Evolutionary conservation across 768 basidiomycete species (phyloP).

Genomic region (Tubosaeta sp.): DNA sequence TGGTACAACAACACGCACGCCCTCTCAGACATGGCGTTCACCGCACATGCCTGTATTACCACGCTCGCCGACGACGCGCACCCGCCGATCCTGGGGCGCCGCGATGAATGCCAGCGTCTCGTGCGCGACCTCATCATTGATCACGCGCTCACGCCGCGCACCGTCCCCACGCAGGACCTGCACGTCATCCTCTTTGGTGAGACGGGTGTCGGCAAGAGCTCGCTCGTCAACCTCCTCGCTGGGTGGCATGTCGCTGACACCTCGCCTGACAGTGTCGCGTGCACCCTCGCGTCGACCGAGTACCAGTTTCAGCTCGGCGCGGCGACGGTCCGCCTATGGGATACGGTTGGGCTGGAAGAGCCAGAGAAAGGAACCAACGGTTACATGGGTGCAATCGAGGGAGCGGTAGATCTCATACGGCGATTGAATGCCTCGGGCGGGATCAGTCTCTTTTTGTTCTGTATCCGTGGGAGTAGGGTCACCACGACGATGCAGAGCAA

Average conservation of each 20-base stretch:
- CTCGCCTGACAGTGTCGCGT: constrained; percentile 29
- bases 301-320: constrained; percentile 25
- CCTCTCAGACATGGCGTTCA: constrained; percentile 15
- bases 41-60: constrained; percentile 23
- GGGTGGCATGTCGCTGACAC: constrained; percentile 25
- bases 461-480: constrained; percentile 28
- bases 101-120: constrained; percentile 20
- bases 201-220: constrained; percentile 34
- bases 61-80: constrained; percentile 17
- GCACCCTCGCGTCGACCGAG: constrained; percentile 27
- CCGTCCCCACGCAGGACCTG: constrained; percentile 14
- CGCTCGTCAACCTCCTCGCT: constrained; percentile 36
- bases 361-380: constrained; percentile 11
- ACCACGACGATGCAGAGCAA: constrained; percentile 28
- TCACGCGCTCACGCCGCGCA: constrained; percentile 20
- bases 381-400: constrained; percentile 26
- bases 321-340: constrained; percentile 24
- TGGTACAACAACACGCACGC: constrained; percentile 13
- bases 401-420: constrained; percentile 29
- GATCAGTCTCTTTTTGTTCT: constrained; percentile 31
- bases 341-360: constrained; percentile 32
- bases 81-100: constrained; percentile 16
- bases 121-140: constrained; percentile 23
- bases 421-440: constrained; percentile 25
- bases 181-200: constrained; percentile 41